phyloP scores from a whole-genome alignment of 148 eudicot genomes.

The Dysphania ambrosioides region DNA sequence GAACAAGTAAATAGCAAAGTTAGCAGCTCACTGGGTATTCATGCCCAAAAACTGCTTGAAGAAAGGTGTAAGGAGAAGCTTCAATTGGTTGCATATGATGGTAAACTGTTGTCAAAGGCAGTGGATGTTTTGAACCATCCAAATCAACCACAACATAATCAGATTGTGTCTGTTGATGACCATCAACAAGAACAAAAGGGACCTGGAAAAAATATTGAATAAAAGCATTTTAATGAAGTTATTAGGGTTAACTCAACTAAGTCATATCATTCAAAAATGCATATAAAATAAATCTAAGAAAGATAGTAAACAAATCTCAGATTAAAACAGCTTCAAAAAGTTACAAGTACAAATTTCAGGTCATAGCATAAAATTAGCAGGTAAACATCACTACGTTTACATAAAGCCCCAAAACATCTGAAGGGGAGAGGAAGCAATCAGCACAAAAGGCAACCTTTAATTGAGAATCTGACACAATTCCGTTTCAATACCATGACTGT shows the following conservation, averaged over 20 bases:
- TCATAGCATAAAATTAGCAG: too few relatives aligned
- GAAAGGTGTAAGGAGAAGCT: conserved; percentile 65
- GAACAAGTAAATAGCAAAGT: not conserved
- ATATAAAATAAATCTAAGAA: too few relatives aligned
- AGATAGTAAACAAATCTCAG: too few relatives aligned
- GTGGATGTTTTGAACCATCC: conserved; percentile 78
- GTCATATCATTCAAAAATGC: not conserved
- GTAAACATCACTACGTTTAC: too few relatives aligned
- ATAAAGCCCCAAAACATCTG: too few relatives aligned
- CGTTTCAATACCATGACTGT: too few relatives aligned
- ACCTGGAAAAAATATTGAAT: conserved; percentile 41
- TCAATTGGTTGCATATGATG: conserved; percentile 70
- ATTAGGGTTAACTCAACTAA: not conserved
- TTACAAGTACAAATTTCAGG: too few relatives aligned
- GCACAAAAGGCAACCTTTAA: too few relatives aligned
- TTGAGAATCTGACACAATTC: too few relatives aligned
- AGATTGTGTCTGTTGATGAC: conserved; percentile 45
- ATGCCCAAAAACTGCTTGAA: conserved; percentile 80
- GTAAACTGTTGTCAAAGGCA: conserved; percentile 82
- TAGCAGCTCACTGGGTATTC: conserved; percentile 70
- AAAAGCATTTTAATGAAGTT: not conserved
- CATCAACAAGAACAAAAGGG: conserved; percentile 79
- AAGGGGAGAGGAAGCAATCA: too few relatives aligned
- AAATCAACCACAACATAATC: conserved; percentile 66
- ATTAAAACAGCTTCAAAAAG: too few relatives aligned